Conservation (phyloP, 2,329 filamentous ascomycete species). For the Thelonectria discophora region DNA sequence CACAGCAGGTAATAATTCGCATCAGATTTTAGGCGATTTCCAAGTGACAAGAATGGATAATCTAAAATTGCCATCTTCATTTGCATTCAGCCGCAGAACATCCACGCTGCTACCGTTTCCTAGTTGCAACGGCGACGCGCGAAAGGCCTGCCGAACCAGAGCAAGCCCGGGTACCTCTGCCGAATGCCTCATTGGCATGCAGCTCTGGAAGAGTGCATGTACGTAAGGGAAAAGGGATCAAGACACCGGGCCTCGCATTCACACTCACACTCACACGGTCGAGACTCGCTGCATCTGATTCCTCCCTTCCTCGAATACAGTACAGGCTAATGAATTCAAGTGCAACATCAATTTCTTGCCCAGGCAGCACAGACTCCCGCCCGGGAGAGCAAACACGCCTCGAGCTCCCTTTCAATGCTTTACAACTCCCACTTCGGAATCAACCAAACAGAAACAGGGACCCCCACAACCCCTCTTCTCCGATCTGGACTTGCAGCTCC, state of each 20-base stretch:
- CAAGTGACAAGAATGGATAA: background rate
- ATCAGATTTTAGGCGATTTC: background rate
- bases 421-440: background rate
- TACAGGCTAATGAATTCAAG: background rate
- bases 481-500: constrained; percentile 14
- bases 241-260: too few relatives aligned
- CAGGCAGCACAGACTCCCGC: background rate
- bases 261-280: too few relatives aligned
- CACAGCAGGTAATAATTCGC: background rate
- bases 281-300: background rate
- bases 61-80: constrained; percentile 2
- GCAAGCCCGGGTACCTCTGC: background rate
- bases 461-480: background rate
- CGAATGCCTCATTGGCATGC: too few relatives aligned
- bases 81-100: background rate
- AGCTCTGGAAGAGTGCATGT: too few relatives aligned
- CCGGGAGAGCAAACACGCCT: background rate
- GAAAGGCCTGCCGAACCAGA: background rate
- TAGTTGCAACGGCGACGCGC: background rate
- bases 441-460: background rate
- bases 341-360: background rate
- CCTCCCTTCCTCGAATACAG: background rate
- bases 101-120: background rate
- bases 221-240: too few relatives aligned
- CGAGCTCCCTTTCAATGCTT: background rate